Base-by-base conservation (phyloP, 805 yeast species). In the Diddensiella santjacobensis region DNA sequence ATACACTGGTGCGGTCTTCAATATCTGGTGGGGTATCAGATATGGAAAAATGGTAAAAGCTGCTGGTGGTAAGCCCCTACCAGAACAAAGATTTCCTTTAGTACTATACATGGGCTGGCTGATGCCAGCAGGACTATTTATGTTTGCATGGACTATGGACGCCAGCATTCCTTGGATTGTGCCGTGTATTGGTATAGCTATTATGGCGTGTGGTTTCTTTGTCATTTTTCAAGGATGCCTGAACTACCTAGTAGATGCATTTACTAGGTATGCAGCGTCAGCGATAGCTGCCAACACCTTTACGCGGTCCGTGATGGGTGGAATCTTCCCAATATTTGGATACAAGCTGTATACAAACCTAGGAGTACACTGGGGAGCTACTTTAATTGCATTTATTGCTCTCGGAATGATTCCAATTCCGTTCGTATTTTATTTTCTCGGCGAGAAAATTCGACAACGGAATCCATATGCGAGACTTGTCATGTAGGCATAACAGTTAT, bases 241-340 rank as follows among this genome's bases (percentile, higher is more conserved):
- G 44, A 79, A 77, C 61, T 81, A 81, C 57, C 66, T 82, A 51
- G 78, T 82, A 43, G 86, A 81, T 61, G 70, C 83, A 40, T 80
- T 78, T 58, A 70, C 79, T 30, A 64, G 71, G 40, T 75, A 72
- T 53, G 79, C 84, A 5, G 86, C 86, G 1, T 76, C 83, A 11
- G 83, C 84, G 2, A 69, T 80, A 47, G 84, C 87, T 2, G 84
- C 81, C 3, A 79, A 80, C 53, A 78, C 85, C 1, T 75, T 81
- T 48, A 60, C 77, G 43, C 71, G 86, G 60, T 79, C 84, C 0
- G 63, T 73, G 3, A 74, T 79, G 62, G 87, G 79, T 24, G 83
- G 80, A 26, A 75, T 71, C 1, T 80, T 81, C 71, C 86, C 87
- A 3, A 64, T 81, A 41, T 79, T 80, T 59, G 77, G 82, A 2